Evolutionary conservation across 208 protist genomes (phyloP).

Genomic region (Jaenimonas drosophilae): DNA sequence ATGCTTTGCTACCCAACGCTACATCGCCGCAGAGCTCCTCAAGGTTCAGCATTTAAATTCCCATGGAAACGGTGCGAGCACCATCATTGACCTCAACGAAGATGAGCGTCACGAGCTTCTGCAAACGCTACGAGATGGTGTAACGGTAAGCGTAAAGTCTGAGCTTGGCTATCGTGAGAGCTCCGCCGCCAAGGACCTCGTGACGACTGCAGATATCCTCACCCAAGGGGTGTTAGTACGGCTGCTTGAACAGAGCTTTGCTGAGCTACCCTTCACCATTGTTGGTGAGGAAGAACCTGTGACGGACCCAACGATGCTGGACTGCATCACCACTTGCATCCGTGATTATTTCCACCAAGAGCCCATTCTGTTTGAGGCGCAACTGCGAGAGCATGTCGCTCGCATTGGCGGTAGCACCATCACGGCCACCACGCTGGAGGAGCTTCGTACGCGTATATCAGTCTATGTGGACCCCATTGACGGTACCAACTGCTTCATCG

Average conservation of each 20-base stretch:
- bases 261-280: conserved; percentile 36
- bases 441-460: conserved; percentile 27
- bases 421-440: conserved; percentile 16
- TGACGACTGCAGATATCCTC: conserved; percentile 54
- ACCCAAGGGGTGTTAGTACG: conserved; percentile 32
- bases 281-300: conserved; percentile 37
- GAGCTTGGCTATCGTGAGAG: conserved; percentile 24
- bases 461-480: conserved; percentile 86
- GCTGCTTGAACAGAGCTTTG: conserved; percentile 17
- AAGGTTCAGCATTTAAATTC: background rate
- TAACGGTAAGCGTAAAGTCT: conserved; percentile 35
- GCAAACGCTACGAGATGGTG: conserved; percentile 7
- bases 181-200: conserved; percentile 27
- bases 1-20: conserved; percentile 31
- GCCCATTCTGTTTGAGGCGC: conserved; percentile 12
- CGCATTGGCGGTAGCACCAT: too few species aligned
- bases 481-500: conserved; percentile 70
- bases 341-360: conserved; percentile 7
- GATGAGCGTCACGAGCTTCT: conserved; percentile 8
- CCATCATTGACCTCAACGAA: conserved; percentile 21
- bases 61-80: conserved; percentile 2
- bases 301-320: conserved; percentile 1
- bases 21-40: conserved; percentile 32
- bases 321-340: too few species aligned
- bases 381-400: conserved; percentile 10